phyloP scores from a whole-genome alignment of 768 basidiomycete genomes.

The Lyophyllum decastes region DNA sequence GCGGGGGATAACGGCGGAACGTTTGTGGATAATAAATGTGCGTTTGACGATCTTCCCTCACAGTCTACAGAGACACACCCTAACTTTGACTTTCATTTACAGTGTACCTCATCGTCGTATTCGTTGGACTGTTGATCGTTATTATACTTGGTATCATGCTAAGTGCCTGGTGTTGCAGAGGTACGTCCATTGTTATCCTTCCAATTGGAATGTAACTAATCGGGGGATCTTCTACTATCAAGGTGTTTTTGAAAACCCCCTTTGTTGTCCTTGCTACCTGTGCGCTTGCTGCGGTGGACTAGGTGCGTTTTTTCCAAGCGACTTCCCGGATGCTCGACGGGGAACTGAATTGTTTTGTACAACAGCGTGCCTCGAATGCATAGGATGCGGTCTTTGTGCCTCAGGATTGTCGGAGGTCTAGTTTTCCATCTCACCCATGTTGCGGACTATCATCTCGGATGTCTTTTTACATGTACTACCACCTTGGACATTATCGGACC shows the following conservation, averaged over 20 bases:
- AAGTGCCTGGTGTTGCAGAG: conserved; percentile 54
- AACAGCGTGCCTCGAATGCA: conserved; percentile 65
- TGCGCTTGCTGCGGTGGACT: conserved; percentile 75
- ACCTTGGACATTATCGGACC: neutral
- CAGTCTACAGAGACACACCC: neutral
- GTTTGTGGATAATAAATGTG: conserved; percentile 46
- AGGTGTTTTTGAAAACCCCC: conserved; percentile 63
- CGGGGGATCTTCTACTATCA: neutral
- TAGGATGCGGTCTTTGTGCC: conserved; percentile 68
- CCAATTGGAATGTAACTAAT: neutral
- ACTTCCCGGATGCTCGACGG: neutral
- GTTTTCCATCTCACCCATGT: neutral
- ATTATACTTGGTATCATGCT: conserved; percentile 57
- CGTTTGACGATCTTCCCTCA: conserved; percentile 15
- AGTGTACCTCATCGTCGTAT: conserved; percentile 69
- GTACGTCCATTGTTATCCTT: neutral
- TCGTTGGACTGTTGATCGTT: conserved; percentile 62
- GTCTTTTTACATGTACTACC: neutral
- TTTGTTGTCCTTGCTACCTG: conserved; percentile 71
- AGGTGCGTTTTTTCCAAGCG: conserved; percentile 33
- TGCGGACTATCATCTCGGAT: neutral
- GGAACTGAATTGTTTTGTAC: neutral
- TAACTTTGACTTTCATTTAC: neutral
- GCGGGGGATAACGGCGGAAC: conserved; percentile 17
- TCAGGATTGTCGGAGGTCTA: conserved; percentile 42